Evolutionary conservation across 169 alveolate genomes (phyloP), one percentile per base, ranked within the genome.

Genomic region (Plasmodium gaboni): DNA sequence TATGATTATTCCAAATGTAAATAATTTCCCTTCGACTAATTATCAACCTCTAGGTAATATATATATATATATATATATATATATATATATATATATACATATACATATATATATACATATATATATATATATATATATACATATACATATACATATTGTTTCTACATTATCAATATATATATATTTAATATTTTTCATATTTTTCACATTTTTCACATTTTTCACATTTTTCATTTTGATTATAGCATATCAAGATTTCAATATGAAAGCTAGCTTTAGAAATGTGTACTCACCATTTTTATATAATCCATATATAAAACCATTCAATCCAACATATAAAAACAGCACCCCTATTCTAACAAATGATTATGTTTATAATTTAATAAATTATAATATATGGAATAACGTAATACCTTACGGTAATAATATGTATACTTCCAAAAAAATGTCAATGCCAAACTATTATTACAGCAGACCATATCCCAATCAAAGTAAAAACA

Each of bases 371-470:
- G 24, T 46, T 32, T 76, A 71, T 55, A 76, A 57, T 8, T 13
- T 26, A 24, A 48, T 71, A 22, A 63, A 76, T 38, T 48, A 63
- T 15, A 55, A 63, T 32, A 76, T 63, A 13, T 76, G 76, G 74
- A 76, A 76, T 48, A 76, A 76, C 32, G 26, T 64, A 42, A 6
- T 63, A 28, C 48, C 61, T 2, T 60, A 76, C 13, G 61, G 50
- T 76, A 74, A 76, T 4, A 76, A 76, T 44, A 19, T 76, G 44
- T 76, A 63, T 57, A 63, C 19, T 38, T 51, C 88, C 1, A 76
- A 63, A 55, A 61, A 76, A n/a, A 48, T 63, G 38, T 55, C 60
- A 48, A 46, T 55, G 17, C 88, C 88, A 32, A 63, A 63, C 50
- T 63, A 76, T 38, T 48, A 24, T 32, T 76, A 48, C 44, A 63